Evolutionary conservation across 73 alveolate genomes (phyloP), one percentile per base, ranked within the genome.

Genomic region (Tetrahymena thermophila): DNA sequence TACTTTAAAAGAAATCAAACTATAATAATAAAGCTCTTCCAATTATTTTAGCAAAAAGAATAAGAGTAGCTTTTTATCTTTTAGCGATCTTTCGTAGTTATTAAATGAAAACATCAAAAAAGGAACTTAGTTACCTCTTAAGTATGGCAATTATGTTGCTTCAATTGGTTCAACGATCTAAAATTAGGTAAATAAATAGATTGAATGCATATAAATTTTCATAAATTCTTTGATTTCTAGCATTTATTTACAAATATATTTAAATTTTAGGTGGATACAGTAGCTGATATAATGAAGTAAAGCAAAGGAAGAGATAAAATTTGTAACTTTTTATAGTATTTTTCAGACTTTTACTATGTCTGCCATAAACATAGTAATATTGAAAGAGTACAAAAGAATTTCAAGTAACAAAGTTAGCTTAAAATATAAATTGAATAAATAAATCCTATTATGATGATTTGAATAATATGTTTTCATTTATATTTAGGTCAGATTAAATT

Each of bases 241-340:
- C 9, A 19, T 56, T 6, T 56, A 6, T 1, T 85, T 3, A 85
- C 34, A 85, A 28, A 28, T 85, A 85, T 38, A n/a, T 85, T 21
- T 31, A 0, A 25, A 38, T 38, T 35, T 0, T 50, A 95, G 97
- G 97, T 95, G 15, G 93, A 94, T 34, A 43, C 56, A 85, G 97
- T 89, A 34, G 93, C 97, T 42, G 56, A 85, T 84, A 85, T 95
- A 35, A 95, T 97, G 96, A 85, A 97, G 58, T 55, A 97, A 11
- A 97, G 98, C 93, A 97, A 97, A 85, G 98, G 98, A 25, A 96
- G 98, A 58, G 98, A 97, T 94, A 97, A 97, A 93, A 96, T 94
- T 5, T 97, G 98, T 84, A 84, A 96, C 40, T 95, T 97, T 84
- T 31, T 97, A 34, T 71, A 97, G 56, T 97, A 97, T 93, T 93